Evolutionary conservation across 208 protist genomes (phyloP).

Genomic region (Crithidia sp.): DNA sequence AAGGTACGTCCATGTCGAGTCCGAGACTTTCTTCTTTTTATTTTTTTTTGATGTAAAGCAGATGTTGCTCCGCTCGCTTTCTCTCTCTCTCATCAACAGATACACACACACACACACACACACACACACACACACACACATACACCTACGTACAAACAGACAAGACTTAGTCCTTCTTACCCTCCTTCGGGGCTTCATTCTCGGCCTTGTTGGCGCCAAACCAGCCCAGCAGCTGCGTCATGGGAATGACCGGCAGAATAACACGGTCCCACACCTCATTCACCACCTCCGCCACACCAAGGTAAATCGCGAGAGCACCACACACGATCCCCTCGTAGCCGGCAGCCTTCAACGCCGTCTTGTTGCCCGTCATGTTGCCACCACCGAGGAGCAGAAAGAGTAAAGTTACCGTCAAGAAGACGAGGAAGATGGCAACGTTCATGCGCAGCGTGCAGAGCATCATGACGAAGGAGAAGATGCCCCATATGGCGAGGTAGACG

Average conservation of each 20-base stretch:
- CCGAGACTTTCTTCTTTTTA: no score
- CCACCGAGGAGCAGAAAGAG: slow-evolving; percentile 30
- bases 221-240: slow-evolving; percentile 34
- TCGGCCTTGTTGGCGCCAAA: slow-evolving; percentile 19
- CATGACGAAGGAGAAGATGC: slow-evolving; percentile 36
- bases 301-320: slow-evolving; percentile 56
- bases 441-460: slow-evolving; percentile 32
- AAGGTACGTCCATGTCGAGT: no score
- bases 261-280: slow-evolving; percentile 46
- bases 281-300: slow-evolving; percentile 51
- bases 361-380: slow-evolving; percentile 28
- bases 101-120: slow-evolving; percentile 1
- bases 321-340: slow-evolving; percentile 60
- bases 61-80: no score
- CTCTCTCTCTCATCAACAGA: neutral
- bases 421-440: slow-evolving; percentile 36
- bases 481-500: slow-evolving; percentile 30
- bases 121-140: slow-evolving; percentile 3
- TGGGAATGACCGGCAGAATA: slow-evolving; percentile 42
- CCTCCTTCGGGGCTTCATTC: neutral
- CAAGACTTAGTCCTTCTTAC: slow-evolving; percentile 4
- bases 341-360: slow-evolving; percentile 21
- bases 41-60: no score
- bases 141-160: slow-evolving; percentile 13
- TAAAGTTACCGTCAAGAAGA: slow-evolving; percentile 37